These are phyloP conservation scores for Zymoseptoria crescenta DNA, from an alignment of 2,329 filamentous ascomycete species.

Conservation along the genomic window DNA sequence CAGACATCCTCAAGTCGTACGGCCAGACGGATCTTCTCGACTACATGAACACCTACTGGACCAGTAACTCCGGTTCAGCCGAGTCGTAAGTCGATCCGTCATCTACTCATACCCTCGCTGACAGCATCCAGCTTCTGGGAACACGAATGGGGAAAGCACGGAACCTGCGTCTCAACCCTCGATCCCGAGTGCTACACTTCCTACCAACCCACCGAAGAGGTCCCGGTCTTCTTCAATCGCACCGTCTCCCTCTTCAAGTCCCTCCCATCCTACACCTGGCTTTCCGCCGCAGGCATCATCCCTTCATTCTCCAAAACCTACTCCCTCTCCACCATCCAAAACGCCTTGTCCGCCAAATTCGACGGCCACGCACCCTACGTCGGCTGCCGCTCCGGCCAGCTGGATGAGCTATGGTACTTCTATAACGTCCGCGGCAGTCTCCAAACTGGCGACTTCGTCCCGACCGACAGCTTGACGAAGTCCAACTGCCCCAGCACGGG, in stretches of 20 bases:
- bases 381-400: slow-evolving; percentile 44
- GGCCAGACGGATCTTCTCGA: slow-evolving; percentile 50
- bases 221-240: slow-evolving; percentile 60
- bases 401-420: slow-evolving; percentile 55
- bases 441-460: slow-evolving; percentile 53
- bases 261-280: slow-evolving; percentile 56
- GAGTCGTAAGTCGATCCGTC: slow-evolving; percentile 34
- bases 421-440: slow-evolving; percentile 55
- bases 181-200: slow-evolving; percentile 55
- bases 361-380: slow-evolving; percentile 52
- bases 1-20: slow-evolving; percentile 50
- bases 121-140: background rate
- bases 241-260: slow-evolving; percentile 59
- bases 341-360: slow-evolving; percentile 46
- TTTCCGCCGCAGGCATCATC: slow-evolving; percentile 53
- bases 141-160: slow-evolving; percentile 64
- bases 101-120: background rate
- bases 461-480: slow-evolving; percentile 46
- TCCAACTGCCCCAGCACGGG: slow-evolving; percentile 55
- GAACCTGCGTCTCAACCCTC: slow-evolving; percentile 65
- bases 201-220: slow-evolving; percentile 53
- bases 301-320: slow-evolving; percentile 52
- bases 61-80: slow-evolving; percentile 57
- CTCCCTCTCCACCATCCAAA: slow-evolving; percentile 50
- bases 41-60: slow-evolving; percentile 67